phyloP scores from a whole-genome alignment of 2,329 filamentous ascomycete species.

The Colletotrichum lindemuthianum region DNA sequence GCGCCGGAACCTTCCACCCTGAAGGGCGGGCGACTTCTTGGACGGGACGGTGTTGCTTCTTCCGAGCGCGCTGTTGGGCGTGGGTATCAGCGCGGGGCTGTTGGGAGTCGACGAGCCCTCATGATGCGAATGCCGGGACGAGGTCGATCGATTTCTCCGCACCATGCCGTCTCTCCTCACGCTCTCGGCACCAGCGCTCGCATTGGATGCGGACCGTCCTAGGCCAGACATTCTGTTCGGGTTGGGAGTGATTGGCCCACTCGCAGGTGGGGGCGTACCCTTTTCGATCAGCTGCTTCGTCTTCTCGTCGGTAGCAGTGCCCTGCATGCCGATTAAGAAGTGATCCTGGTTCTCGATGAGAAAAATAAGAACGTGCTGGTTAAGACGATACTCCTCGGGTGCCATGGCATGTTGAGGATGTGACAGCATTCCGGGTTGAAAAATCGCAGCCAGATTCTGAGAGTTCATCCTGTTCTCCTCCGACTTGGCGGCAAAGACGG shows the following conservation, averaged over 20 bases:
- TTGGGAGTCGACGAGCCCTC: slow-evolving; percentile 78
- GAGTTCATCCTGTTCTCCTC: slow-evolving; percentile 98
- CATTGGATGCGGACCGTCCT: slow-evolving; percentile 83
- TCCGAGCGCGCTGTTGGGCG: slow-evolving; percentile 65
- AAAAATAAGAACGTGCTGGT: slow-evolving; percentile 97
- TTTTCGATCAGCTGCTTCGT: slow-evolving; percentile 73
- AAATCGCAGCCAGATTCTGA: slow-evolving; percentile 93
- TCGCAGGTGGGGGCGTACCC: slow-evolving; percentile 66
- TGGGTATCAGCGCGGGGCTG: slow-evolving; percentile 65
- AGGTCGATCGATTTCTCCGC: slow-evolving; percentile 89
- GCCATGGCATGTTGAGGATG: slow-evolving; percentile 96
- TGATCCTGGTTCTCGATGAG: slow-evolving; percentile 98
- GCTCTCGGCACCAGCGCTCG: slow-evolving; percentile 89
- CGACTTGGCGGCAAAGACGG: slow-evolving; percentile 96
- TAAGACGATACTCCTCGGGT: slow-evolving; percentile 91
- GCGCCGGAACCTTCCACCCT: slow-evolving; percentile 70
- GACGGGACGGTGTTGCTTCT: slow-evolving; percentile 93
- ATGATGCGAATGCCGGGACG: slow-evolving; percentile 84
- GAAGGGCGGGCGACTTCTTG: slow-evolving; percentile 81
- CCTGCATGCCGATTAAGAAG: slow-evolving; percentile 98
- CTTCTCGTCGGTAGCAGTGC: slow-evolving; percentile 93
- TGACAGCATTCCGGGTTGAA: slow-evolving; percentile 95
- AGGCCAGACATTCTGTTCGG: slow-evolving; percentile 66
- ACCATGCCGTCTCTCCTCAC: slow-evolving; percentile 82
- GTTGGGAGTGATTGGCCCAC: slow-evolving; percentile 60